Evolutionary conservation across 306 rosid species (phyloP), one percentile per base, ranked within the genome.

Genomic region (Acmispon strigosus): DNA sequence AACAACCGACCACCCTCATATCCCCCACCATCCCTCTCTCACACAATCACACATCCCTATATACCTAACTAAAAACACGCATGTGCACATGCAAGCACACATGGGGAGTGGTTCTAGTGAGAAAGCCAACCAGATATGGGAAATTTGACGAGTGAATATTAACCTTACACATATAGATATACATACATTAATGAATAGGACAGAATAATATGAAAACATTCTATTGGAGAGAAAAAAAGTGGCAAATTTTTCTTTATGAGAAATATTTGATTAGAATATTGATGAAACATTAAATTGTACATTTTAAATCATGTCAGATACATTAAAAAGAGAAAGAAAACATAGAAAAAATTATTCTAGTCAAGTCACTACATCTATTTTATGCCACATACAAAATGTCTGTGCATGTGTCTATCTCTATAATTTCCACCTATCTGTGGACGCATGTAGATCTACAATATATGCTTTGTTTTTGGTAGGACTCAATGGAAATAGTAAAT

Each of bases 401-500:
- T 34, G 37, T 60, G 27, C 68, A 53, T 7, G 41, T 39, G 60
- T n/a, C 20, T 37, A 47, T 41, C 65, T 54, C 45, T 52, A 54
- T 10, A 32, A 64, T 60, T 54, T 77, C 59, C 74, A 45, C 20
- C 53, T 45, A 32, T 53, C 7, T 19, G 12, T 34, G 57, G 42
- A 47, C 2, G 39, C 12, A 66, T 22, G 70, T 62, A 22, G 44
- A 47, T 27, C 34, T 27, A 27, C 3, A 2, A 27, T 41, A 10
- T 60, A 57, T 56, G 68, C 9, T 19, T 42, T 58, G 39, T 43
- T 67, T 68, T 32, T 41, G 64, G 45, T n/a, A 8, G 52, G 52
- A 65, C 55, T 57, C 57, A 48, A 53, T 15, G 54, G 49, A 69
- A 84, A 59, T 60, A 50, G 24, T 48, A 58, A 84, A 59, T 60